These are phyloP conservation scores for Pseudonitzschia multiseries DNA, from an alignment of 108 stramenopile genomes.

Conservation along the genomic window DNA sequence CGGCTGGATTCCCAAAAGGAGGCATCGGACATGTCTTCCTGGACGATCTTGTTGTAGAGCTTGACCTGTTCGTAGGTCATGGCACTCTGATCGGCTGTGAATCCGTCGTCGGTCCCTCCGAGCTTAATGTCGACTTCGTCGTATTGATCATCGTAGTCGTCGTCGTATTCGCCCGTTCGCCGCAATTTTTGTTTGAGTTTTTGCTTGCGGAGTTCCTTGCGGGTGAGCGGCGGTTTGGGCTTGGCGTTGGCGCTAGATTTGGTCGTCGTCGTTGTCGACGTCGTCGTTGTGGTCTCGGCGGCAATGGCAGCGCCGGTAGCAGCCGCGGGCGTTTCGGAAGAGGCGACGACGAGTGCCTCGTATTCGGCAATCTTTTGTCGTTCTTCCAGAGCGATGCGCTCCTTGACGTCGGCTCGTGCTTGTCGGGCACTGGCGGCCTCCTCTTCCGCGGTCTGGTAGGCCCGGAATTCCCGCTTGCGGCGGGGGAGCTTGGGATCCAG, in stretches of 20 bases:
- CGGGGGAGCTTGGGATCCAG: conserved; percentile 49
- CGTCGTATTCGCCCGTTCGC: conserved; percentile 66
- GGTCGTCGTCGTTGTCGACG: background rate
- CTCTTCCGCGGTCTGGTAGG: conserved; percentile 32
- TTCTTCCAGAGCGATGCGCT: conserved; percentile 50
- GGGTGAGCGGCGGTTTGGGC: background rate
- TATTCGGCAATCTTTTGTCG: conserved; percentile 52
- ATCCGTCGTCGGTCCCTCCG: conserved; percentile 55
- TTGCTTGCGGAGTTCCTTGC: conserved; percentile 24
- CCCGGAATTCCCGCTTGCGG: conserved; percentile 15
- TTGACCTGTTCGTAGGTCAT: conserved; percentile 60
- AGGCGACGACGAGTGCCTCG: conserved; percentile 45
- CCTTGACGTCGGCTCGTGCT: conserved; percentile 55
- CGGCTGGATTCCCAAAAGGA: conserved; percentile 69
- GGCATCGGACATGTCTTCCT: conserved; percentile 63
- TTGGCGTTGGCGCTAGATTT: background rate
- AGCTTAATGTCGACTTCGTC: conserved; percentile 64
- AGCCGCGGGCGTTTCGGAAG: too few relatives aligned
- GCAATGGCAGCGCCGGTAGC: too few relatives aligned
- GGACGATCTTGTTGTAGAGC: conserved; percentile 64
- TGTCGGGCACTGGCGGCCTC: conserved; percentile 51
- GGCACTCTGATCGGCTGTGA: conserved; percentile 17
- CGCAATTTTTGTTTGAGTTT: conserved; percentile 2
- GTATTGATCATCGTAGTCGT: conserved; percentile 89
- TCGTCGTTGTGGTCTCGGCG: conserved; percentile 15